phyloP scores from a whole-genome alignment of 306 rosid genomes.

The Senna siamea region DNA sequence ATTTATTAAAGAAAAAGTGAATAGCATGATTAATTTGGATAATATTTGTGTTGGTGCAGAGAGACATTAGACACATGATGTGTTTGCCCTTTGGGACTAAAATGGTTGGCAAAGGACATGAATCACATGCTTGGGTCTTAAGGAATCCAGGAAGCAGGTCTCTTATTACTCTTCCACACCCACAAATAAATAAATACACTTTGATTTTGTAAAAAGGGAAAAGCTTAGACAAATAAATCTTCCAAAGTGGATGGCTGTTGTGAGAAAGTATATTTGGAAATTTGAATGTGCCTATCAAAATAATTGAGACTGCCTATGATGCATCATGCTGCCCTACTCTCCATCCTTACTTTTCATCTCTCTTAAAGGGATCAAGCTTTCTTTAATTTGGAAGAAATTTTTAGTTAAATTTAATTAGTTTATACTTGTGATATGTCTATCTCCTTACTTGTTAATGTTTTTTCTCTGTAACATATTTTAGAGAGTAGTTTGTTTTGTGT shows the following conservation, averaged over 20 bases:
- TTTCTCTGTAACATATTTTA: too few relatives aligned
- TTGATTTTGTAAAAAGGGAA: not conserved
- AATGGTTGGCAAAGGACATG: not conserved
- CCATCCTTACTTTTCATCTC: not conserved
- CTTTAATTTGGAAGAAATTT: too few relatives aligned
- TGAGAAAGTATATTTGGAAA: too few relatives aligned
- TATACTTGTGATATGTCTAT: too few relatives aligned
- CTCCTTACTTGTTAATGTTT: too few relatives aligned
- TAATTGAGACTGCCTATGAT: not conserved
- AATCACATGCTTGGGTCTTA: slow-evolving; percentile 4
- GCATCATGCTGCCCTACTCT: not conserved
- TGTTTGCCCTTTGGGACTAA: not conserved
- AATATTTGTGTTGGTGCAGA: slow-evolving; percentile 10
- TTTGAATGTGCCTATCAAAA: not conserved
- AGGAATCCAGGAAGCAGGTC: not conserved
- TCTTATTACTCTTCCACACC: not conserved
- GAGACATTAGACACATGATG: slow-evolving; percentile 12
- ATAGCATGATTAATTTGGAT: too few relatives aligned
- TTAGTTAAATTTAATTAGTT: too few relatives aligned
- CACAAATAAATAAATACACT: not conserved
- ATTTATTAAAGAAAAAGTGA: too few relatives aligned
- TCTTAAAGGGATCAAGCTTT: too few relatives aligned
- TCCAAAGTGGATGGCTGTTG: not conserved
- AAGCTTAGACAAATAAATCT: not conserved
- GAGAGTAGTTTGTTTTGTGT: too few relatives aligned